phyloP scores from a whole-genome alignment of 2,329 filamentous ascomycete genomes.

The Westerdykella ornata region DNA sequence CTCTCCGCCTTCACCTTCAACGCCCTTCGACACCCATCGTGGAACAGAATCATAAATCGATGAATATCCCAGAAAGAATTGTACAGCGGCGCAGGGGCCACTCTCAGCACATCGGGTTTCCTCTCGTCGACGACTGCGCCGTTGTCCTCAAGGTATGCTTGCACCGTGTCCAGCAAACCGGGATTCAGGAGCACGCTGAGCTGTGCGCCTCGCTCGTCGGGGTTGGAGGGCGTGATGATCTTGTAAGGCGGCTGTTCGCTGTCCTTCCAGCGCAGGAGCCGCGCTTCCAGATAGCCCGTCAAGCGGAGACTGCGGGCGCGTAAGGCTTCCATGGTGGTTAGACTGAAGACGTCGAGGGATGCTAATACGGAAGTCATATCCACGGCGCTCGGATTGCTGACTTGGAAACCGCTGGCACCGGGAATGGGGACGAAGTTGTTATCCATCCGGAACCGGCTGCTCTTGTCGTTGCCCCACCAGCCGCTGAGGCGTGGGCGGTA shows the following conservation, averaged over 20 bases:
- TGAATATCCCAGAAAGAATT: constrained; percentile 69
- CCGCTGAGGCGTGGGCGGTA: constrained; percentile 66
- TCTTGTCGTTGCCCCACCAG: constrained; percentile 82
- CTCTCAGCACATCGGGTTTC: constrained; percentile 75
- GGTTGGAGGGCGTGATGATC: constrained; percentile 64
- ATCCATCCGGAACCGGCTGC: constrained; percentile 73
- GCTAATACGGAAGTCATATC: constrained; percentile 70
- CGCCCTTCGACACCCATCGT: constrained; percentile 43
- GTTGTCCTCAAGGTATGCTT: constrained; percentile 55
- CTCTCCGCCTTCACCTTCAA: background rate
- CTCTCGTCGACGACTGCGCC: constrained; percentile 77
- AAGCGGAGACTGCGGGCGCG: constrained; percentile 64
- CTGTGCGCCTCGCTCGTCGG: constrained; percentile 66
- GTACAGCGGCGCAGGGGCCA: constrained; percentile 79
- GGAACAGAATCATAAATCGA: constrained; percentile 43
- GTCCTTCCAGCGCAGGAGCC: constrained; percentile 18
- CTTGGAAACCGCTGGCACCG: constrained; percentile 74
- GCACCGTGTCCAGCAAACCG: constrained; percentile 64
- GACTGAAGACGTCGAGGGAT: constrained; percentile 65
- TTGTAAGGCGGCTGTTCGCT: constrained; percentile 32
- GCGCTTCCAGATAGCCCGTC: constrained; percentile 67
- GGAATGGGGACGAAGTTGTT: constrained; percentile 70
- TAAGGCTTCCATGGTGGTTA: constrained; percentile 62
- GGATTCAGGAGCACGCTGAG: constrained; percentile 64
- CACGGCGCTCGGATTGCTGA: constrained; percentile 76